Evolutionary conservation across 192 early-diverging fungal species (phyloP).

Genomic region (Coemansia asiatica): DNA sequence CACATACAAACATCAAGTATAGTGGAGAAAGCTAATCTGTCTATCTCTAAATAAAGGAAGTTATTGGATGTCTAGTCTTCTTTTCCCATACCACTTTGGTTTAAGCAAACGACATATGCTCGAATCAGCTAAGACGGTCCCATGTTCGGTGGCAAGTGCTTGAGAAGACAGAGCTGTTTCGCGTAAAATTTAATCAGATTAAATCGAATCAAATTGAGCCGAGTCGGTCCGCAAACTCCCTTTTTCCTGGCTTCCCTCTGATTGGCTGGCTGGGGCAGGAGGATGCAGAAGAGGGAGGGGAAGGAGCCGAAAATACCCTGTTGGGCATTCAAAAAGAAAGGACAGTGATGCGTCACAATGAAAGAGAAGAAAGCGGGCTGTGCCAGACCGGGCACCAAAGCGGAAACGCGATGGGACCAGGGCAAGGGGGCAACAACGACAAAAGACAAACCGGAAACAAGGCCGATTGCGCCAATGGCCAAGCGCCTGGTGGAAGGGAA

Average conservation of each 20-base stretch:
- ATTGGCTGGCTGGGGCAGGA: neutral
- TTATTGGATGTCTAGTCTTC: no score
- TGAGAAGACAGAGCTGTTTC: no score
- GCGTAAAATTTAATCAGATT: no score
- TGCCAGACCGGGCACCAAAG: neutral
- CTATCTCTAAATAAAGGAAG: no score
- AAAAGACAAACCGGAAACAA: neutral
- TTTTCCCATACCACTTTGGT: no score
- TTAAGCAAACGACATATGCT: no score
- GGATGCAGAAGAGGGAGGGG: neutral
- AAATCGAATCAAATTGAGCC: no score
- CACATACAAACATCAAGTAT: no score
- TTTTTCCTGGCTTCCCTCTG: no score
- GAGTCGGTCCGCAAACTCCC: constrained; percentile 21
- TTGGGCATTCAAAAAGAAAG: neutral
- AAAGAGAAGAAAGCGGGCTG: neutral
- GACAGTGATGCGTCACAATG: neutral
- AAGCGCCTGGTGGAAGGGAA: constrained; percentile 3
- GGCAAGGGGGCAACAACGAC: neutral
- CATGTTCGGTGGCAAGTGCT: no score
- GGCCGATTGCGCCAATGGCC: constrained; percentile 8
- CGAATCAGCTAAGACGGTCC: no score
- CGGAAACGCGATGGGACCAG: neutral
- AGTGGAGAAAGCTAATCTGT: no score
- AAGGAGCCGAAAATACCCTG: neutral